Evolutionary conservation across 306 rosid genomes (phyloP).

Genomic region (Fagus sylvatica): DNA sequence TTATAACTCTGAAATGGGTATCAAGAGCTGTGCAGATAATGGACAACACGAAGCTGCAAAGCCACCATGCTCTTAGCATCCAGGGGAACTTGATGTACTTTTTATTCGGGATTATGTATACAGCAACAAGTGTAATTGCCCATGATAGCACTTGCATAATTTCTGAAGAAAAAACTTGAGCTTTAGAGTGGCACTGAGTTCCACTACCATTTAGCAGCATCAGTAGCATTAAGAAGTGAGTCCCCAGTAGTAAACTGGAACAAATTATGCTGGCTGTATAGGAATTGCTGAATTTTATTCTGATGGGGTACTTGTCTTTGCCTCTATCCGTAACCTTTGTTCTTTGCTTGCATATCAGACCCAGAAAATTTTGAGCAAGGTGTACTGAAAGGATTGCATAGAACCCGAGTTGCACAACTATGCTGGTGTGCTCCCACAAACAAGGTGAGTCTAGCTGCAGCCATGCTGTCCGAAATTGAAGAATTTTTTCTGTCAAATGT

Average conservation of each 20-base stretch:
- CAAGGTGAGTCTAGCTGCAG: constrained; percentile 58
- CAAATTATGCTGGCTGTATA: constrained; percentile 54
- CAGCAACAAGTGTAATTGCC: constrained; percentile 43
- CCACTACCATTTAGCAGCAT: constrained; percentile 44
- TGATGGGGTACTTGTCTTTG: constrained; percentile 29
- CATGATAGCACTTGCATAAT: constrained; percentile 51
- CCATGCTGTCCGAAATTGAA: constrained; percentile 44
- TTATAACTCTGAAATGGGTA: constrained; percentile 32
- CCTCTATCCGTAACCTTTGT: constrained; percentile 33
- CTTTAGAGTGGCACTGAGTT: constrained; percentile 45
- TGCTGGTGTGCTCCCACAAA: constrained; percentile 59
- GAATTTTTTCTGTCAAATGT: constrained; percentile 39
- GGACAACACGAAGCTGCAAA: constrained; percentile 56
- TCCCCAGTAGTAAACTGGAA: constrained; percentile 42
- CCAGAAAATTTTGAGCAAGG: constrained; percentile 19
- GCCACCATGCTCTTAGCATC: constrained; percentile 86
- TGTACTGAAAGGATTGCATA: constrained; percentile 39
- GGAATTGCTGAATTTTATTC: constrained; percentile 37
- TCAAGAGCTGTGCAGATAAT: constrained; percentile 39
- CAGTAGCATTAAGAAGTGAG: constrained; percentile 43
- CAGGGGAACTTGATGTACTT: constrained; percentile 54
- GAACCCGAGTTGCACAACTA: constrained; percentile 58
- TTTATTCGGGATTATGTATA: constrained; percentile 33
- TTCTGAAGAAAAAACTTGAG: constrained; percentile 53
- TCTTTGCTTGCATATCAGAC: constrained; percentile 27